These are phyloP conservation scores for Phenoliferia sp. DNA, from an alignment of 1,284 basidiomycete species.

Conservation along the genomic window DNA sequence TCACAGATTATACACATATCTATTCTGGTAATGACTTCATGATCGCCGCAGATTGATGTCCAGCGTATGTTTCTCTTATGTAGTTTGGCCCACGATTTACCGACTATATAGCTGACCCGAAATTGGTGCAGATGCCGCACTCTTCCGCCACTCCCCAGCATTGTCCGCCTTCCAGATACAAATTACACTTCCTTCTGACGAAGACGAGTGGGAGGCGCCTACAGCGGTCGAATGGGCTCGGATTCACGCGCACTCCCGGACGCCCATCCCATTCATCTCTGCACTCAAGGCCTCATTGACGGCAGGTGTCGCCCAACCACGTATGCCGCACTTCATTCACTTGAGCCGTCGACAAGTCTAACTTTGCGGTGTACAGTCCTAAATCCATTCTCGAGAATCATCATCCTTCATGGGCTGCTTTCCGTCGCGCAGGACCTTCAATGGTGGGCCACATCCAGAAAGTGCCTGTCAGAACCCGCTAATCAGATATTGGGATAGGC, in stretches of 20 bases:
- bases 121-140: constrained; percentile 28
- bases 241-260: constrained; percentile 20
- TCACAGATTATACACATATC: too few relatives aligned
- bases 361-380: constrained; percentile 5
- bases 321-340: neutral
- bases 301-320: constrained; percentile 23
- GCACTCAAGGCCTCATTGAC: constrained; percentile 34
- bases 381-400: constrained; percentile 34
- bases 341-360: neutral
- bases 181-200: constrained; percentile 34
- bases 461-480: too few relatives aligned
- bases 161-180: constrained; percentile 38
- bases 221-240: constrained; percentile 30
- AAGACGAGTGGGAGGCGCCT: constrained; percentile 34
- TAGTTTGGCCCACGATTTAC: neutral
- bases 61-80: constrained; percentile 22
- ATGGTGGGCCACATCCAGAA: too few relatives aligned
- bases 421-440: constrained; percentile 36
- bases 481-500: too few relatives aligned
- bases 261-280: constrained; percentile 33
- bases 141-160: constrained; percentile 36
- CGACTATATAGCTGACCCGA: neutral
- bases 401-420: constrained; percentile 33
- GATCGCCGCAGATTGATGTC: constrained; percentile 27
- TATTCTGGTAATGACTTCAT: too few relatives aligned